Conservation (phyloP, 768 basidiomycete species). For the Pholiota conissans region DNA sequence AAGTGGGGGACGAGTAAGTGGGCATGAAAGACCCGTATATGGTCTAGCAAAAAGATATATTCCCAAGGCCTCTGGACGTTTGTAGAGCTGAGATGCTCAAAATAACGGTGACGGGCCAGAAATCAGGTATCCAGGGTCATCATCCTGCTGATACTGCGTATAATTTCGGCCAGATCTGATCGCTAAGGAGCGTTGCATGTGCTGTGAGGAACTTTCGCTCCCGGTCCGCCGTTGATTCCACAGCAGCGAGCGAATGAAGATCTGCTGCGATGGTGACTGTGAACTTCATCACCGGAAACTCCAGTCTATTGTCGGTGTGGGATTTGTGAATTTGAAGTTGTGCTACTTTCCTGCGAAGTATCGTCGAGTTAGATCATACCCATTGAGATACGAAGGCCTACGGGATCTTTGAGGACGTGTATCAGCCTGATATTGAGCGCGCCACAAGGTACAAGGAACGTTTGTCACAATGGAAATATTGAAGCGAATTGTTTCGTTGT, state of each 20-base stretch:
- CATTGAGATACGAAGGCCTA: not conserved
- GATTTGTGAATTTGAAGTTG: no score
- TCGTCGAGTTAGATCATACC: not conserved
- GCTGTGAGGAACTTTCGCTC: not conserved
- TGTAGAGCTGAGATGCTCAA: not conserved
- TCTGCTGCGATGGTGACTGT: not conserved
- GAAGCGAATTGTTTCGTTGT: not conserved
- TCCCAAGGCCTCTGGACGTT: not conserved
- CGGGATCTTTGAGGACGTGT: not conserved
- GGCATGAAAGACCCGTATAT: not conserved
- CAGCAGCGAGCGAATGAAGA: not conserved
- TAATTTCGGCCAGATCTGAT: not conserved
- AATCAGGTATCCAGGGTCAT: conserved; percentile 4
- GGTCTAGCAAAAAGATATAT: not conserved
- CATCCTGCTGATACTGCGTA: not conserved
- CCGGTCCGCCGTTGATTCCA: conserved; percentile 2
- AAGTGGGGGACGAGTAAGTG: not conserved
- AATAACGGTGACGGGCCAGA: not conserved
- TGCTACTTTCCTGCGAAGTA: no score
- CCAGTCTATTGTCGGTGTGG: not conserved
- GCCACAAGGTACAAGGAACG: not conserved
- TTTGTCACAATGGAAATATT: not conserved
- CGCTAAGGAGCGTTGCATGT: conserved; percentile 1
- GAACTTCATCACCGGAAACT: not conserved
- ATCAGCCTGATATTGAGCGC: not conserved